Conservation (phyloP, 106 monocot genomes). For the Dendrobium officinale region DNA sequence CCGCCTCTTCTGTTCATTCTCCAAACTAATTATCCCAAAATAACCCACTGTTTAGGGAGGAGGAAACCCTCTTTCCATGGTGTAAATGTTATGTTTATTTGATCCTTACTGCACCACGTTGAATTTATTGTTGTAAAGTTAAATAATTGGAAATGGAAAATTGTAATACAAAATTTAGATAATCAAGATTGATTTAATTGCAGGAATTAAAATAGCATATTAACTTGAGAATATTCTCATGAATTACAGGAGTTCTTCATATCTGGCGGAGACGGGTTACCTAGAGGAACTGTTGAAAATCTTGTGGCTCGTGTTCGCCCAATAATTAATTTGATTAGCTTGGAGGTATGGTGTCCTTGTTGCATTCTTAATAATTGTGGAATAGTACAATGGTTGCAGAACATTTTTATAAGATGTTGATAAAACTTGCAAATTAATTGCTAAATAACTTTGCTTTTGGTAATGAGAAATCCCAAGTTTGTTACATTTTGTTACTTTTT, state of each 20-base stretch:
- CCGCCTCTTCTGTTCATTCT: too few relatives aligned
- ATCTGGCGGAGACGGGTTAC: constrained; percentile 96
- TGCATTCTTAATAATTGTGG: neutral
- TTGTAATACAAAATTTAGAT: neutral
- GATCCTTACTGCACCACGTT: neutral
- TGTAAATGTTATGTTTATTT: neutral
- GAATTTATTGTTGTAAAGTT: neutral
- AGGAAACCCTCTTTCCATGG: too few relatives aligned
- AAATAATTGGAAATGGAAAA: neutral
- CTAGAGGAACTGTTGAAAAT: constrained; percentile 96
- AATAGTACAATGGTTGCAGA: neutral
- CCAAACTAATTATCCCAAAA: too few relatives aligned
- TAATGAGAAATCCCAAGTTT: neutral
- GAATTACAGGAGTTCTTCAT: constrained; percentile 84
- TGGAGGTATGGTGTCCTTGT: constrained; percentile 45
- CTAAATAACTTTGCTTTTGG: neutral
- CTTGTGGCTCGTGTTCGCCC: constrained; percentile 73
- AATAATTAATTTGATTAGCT: constrained; percentile 61
- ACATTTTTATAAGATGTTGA: neutral
- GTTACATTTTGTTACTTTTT: neutral
- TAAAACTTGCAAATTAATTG: neutral
- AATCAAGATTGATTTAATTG: neutral
- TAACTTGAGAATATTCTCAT: neutral
- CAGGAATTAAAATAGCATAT: neutral
- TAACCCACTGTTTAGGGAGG: too few relatives aligned